A percentile compares a stretch with the other conserved stretches of the same genome.
phyloP scores from a whole-genome alignment of 1,284 basidiomycete genomes.

The Chalciporus sp. region DNA sequence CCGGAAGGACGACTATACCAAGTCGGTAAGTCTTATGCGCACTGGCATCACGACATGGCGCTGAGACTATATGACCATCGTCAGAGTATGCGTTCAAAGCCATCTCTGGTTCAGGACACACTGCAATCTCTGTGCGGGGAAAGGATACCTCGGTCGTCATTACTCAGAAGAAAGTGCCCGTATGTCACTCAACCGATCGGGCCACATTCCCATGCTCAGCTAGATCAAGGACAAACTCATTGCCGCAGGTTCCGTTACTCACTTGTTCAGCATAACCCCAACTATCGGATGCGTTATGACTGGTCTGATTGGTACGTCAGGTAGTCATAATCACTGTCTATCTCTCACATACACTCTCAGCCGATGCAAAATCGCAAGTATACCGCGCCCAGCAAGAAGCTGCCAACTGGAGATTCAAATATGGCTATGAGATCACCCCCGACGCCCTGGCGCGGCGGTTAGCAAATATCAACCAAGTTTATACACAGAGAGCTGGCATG shows the following conservation, averaged over 20 bases:
- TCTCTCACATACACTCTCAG: constrained; percentile 43
- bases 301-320: constrained; percentile 80
- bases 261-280: constrained; percentile 95
- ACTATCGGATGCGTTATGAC: constrained; percentile 98
- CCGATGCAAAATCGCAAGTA: constrained; percentile 93
- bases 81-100: constrained; percentile 99
- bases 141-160: constrained; percentile 95
- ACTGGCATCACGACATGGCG: background rate
- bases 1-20: constrained; percentile 95
- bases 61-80: constrained; percentile 9
- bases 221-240: constrained; percentile 89
- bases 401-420: constrained; percentile 95
- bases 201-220: constrained; percentile 11
- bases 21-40: constrained; percentile 74
- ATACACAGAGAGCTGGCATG: constrained; percentile 98
- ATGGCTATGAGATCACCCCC: constrained; percentile 97
- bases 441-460: constrained; percentile 92
- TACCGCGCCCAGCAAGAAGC: constrained; percentile 89
- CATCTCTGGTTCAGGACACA: constrained; percentile 95
- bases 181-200: constrained; percentile 38
- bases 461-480: constrained; percentile 99
- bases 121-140: constrained; percentile 90
- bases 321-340: constrained; percentile 1
- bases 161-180: constrained; percentile 98
- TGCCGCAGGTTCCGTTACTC: constrained; percentile 93